These are phyloP conservation scores for Cichorium intybus DNA, from an alignment of 140 eudicot species.

Conservation along the genomic window DNA sequence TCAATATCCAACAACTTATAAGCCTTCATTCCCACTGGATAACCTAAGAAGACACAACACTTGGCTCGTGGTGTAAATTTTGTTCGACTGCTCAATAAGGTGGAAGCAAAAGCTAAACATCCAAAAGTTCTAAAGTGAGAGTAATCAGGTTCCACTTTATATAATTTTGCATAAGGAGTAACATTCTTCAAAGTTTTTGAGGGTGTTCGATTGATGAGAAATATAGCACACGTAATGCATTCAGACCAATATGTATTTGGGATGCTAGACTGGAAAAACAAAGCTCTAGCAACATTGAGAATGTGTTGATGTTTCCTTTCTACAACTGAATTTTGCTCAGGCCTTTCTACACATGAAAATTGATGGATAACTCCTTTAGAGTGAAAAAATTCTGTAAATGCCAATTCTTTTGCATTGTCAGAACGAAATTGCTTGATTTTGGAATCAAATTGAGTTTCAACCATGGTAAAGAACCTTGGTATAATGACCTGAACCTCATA, in stretches of 20 bases:
- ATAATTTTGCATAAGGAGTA: neutral
- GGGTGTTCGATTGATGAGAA: conserved; percentile 5
- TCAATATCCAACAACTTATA: too few relatives aligned
- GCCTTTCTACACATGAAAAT: conserved; percentile 9
- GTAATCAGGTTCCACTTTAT: neutral
- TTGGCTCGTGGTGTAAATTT: too few relatives aligned
- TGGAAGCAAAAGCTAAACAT: too few relatives aligned
- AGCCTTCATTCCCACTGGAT: too few relatives aligned
- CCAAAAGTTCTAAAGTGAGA: neutral
- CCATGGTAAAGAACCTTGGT: neutral
- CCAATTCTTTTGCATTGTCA: conserved; percentile 14
- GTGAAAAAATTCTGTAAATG: neutral
- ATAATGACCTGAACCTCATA: neutral
- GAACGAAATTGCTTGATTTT: neutral
- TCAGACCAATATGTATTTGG: conserved; percentile 13
- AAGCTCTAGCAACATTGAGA: neutral
- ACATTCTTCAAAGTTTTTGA: neutral
- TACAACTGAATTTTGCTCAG: neutral
- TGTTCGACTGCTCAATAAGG: too few relatives aligned
- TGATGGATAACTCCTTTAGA: neutral
- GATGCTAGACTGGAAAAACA: neutral
- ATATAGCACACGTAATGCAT: neutral
- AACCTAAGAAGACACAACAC: too few relatives aligned
- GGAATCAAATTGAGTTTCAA: neutral
- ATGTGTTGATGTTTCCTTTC: conserved; percentile 24